A percentile compares a stretch with the other conserved stretches of the same genome.
phyloP scores from a whole-genome alignment of 805 yeast genomes.

The Maudiozyma saulgeensis region DNA sequence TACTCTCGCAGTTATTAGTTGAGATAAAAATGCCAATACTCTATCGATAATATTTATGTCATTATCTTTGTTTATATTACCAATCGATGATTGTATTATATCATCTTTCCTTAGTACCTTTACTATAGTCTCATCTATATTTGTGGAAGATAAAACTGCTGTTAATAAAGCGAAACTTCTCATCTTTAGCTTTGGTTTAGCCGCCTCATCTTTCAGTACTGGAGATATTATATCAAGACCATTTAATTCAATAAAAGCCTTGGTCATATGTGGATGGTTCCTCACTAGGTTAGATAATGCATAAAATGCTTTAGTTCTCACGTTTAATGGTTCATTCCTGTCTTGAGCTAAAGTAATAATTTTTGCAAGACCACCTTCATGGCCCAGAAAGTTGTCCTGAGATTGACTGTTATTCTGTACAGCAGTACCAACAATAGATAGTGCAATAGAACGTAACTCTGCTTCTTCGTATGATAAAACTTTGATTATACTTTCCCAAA shows the following conservation, averaged over 20 bases:
- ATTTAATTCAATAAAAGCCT: constrained; percentile 40
- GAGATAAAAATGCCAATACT: constrained; percentile 40
- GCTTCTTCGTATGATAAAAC: constrained; percentile 38
- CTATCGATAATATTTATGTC: constrained; percentile 48
- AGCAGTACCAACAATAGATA: constrained; percentile 79
- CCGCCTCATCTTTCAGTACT: constrained; percentile 13
- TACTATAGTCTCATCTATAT: constrained; percentile 31
- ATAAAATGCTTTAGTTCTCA: constrained; percentile 58
- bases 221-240: constrained; percentile 56
- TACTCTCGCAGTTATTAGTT: constrained; percentile 37
- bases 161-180: constrained; percentile 49
- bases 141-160: constrained; percentile 49
- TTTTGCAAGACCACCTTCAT: constrained; percentile 38
- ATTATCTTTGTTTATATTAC: constrained; percentile 19
- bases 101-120: constrained; percentile 30
- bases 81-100: constrained; percentile 22
- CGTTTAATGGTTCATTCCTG: constrained; percentile 22
- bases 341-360: constrained; percentile 36
- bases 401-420: constrained; percentile 80
- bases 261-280: constrained; percentile 51
- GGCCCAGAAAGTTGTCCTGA: constrained; percentile 55
- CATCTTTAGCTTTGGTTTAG: constrained; percentile 36
- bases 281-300: constrained; percentile 69
- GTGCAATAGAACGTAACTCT: constrained; percentile 47
- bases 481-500: constrained; percentile 67